Evolutionary conservation across 2,329 filamentous ascomycete species (phyloP).

Genomic region (Cephalotrichum gorgonifer): DNA sequence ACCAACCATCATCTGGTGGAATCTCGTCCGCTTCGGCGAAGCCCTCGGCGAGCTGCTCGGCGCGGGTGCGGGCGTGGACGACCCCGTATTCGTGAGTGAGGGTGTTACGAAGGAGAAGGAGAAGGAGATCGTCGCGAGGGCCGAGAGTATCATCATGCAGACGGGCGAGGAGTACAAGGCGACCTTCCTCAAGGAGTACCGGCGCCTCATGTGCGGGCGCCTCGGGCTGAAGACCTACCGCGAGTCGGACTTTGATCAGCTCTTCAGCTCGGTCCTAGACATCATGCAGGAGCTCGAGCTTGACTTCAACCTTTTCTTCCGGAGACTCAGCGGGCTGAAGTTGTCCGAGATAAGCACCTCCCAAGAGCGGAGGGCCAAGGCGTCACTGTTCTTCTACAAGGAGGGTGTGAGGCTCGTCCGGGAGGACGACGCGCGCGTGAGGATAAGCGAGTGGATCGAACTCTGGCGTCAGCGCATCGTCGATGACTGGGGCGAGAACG

Average conservation of each 20-base stretch:
- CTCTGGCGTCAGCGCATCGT: constrained; percentile 61
- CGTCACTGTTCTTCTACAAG: constrained; percentile 68
- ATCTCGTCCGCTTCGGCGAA: constrained; percentile 84
- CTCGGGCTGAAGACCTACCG: constrained; percentile 64
- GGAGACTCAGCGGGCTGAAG: constrained; percentile 58
- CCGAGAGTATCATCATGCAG: constrained; percentile 73
- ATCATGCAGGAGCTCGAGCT: constrained; percentile 71
- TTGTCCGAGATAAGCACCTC: constrained; percentile 50
- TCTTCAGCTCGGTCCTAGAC: constrained; percentile 78
- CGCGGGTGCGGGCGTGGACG: constrained; percentile 61
- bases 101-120: constrained; percentile 44
- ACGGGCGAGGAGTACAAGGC: constrained; percentile 80
- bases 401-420: constrained; percentile 49
- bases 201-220: constrained; percentile 67
- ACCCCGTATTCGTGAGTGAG: constrained; percentile 56
- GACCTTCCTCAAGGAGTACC: constrained; percentile 84
- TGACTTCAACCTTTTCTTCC: constrained; percentile 93
- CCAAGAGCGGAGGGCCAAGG: constrained; percentile 38
- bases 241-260: constrained; percentile 63
- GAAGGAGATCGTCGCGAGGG: constrained; percentile 58
- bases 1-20: constrained; percentile 97
- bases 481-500: constrained; percentile 60
- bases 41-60: constrained; percentile 81
- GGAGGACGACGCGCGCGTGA: constrained; percentile 53
- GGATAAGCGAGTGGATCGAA: constrained; percentile 71